Evolutionary conservation across 108 stramenopile genomes (phyloP).

Genomic region (Pseudonitzschia delicatissima): DNA sequence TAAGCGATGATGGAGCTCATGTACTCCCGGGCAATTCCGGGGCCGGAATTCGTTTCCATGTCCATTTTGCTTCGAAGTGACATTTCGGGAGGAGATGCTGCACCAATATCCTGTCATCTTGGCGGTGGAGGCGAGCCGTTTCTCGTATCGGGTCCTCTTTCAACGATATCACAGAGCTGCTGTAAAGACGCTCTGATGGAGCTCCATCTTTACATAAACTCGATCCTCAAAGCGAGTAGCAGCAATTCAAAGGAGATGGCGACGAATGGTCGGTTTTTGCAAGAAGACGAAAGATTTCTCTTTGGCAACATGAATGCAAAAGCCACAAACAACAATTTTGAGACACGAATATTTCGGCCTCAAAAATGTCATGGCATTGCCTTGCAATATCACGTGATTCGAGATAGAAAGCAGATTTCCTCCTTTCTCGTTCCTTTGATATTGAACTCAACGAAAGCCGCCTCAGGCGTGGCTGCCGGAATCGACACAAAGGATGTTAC

Average conservation of each 20-base stretch:
- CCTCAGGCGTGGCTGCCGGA: neutral
- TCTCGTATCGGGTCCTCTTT: constrained; percentile 29
- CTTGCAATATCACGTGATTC: constrained; percentile 35
- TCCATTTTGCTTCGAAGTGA: constrained; percentile 28
- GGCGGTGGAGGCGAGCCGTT: constrained; percentile 27
- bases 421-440: constrained; percentile 22
- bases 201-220: constrained; percentile 28
- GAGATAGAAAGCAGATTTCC: constrained; percentile 14
- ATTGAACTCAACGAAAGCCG: constrained; percentile 9
- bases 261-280: constrained; percentile 13
- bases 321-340: neutral
- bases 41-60: constrained; percentile 42
- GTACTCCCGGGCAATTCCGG: constrained; percentile 27
- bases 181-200: constrained; percentile 28
- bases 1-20: constrained; percentile 45
- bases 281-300: constrained; percentile 28
- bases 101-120: constrained; percentile 10
- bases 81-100: constrained; percentile 2
- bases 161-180: constrained; percentile 20
- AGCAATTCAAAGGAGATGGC: neutral
- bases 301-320: neutral
- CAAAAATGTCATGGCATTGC: constrained; percentile 34
- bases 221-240: constrained; percentile 21
- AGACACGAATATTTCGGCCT: constrained; percentile 36
- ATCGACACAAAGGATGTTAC: constrained; percentile 15